Percentiles rank a stretch among this genome's conserved stretches.
Evolutionary conservation across 768 basidiomycete species (phyloP).

Genomic region (Suillus variegatus): DNA sequence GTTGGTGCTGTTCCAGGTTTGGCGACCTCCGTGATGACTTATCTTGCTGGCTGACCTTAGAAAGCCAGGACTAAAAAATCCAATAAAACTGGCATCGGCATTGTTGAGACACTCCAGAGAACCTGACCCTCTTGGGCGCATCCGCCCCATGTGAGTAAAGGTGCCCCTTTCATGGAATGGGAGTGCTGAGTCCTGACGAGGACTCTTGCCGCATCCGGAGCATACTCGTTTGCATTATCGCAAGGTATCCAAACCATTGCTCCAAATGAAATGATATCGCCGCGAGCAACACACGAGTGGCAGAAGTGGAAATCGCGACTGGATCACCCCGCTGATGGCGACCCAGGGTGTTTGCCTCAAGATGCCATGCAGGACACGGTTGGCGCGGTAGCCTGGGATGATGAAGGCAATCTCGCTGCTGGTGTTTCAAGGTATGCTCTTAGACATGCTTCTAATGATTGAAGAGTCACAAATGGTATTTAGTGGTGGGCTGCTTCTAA

Average conservation of each 20-base stretch:
- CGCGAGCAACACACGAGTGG: conserved; percentile 57
- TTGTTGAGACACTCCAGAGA: conserved; percentile 56
- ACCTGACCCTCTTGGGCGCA: conserved; percentile 56
- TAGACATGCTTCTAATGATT: neutral
- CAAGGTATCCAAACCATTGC: conserved; percentile 36
- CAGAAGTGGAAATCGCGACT: conserved; percentile 56
- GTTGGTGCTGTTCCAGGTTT: conserved; percentile 73
- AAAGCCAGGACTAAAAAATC: conserved; percentile 63
- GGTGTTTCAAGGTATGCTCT: conserved; percentile 68
- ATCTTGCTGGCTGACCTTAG: neutral
- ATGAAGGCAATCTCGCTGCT: conserved; percentile 51
- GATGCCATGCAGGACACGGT: conserved; percentile 73
- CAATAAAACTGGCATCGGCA: conserved; percentile 59
- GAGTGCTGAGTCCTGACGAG: conserved; percentile 30
- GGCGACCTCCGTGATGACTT: conserved; percentile 3
- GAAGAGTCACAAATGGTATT: neutral
- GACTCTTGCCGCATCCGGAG: conserved; percentile 64
- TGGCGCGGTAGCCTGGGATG: conserved; percentile 67
- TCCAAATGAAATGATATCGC: conserved; percentile 49
- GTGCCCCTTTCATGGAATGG: conserved; percentile 1
- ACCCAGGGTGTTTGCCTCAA: conserved; percentile 16
- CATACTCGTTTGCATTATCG: conserved; percentile 50
- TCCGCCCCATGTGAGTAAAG: conserved; percentile 63
- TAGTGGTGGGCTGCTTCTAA: conserved; percentile 81
- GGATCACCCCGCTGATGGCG: conserved; percentile 12